phyloP scores from a whole-genome alignment of 2,329 filamentous ascomycete genomes.

The Neurospora crassa region DNA sequence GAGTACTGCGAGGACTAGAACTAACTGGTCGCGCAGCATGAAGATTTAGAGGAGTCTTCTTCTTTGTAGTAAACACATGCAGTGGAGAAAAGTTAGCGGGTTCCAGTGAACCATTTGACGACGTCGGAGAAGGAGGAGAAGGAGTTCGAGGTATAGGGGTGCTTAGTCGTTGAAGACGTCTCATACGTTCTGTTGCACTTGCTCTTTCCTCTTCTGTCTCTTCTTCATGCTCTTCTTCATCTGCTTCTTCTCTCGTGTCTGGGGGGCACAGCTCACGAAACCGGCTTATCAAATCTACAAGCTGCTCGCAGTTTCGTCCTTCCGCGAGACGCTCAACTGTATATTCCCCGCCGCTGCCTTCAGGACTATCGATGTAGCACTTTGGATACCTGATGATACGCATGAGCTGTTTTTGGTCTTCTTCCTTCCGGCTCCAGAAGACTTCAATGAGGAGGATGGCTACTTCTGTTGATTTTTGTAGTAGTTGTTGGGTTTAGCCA shows the following conservation, averaged over 20 bases:
- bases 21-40: background rate
- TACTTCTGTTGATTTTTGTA: background rate
- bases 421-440: background rate
- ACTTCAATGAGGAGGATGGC: background rate
- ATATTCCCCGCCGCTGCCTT: background rate
- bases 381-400: background rate
- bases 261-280: background rate
- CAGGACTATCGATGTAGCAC: background rate
- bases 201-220: background rate
- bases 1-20: background rate
- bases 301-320: background rate
- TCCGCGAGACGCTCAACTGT: background rate
- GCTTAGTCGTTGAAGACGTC: background rate
- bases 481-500: too few species aligned
- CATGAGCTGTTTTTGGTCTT: background rate
- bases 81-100: background rate
- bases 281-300: background rate
- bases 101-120: background rate
- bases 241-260: background rate
- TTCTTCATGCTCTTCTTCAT: background rate
- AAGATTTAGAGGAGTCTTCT: background rate
- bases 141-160: background rate
- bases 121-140: background rate
- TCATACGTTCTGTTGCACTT: background rate
- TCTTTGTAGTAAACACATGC: background rate